Percentiles rank a stretch among this genome's conserved stretches.
phyloP scores from a whole-genome alignment of 1,284 basidiomycete species.

The Irpex sp. region DNA sequence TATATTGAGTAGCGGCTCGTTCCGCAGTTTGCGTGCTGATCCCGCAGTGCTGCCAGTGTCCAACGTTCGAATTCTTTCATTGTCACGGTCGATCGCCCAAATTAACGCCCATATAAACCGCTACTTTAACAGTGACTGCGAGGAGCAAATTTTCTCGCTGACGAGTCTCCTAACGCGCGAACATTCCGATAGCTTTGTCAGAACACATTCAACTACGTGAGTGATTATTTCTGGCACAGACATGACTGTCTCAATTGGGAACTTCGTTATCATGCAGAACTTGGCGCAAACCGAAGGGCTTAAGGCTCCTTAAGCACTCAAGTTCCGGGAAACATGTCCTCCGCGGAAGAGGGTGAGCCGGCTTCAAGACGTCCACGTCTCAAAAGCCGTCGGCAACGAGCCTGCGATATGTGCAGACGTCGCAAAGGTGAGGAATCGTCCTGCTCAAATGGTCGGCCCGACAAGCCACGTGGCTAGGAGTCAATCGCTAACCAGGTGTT shows the following conservation, averaged over 20 bases:
- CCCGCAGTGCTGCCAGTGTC: not conserved
- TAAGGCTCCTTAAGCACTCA: not conserved
- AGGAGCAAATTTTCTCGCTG: too few species aligned
- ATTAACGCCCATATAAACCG: not conserved
- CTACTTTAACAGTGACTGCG: too few species aligned
- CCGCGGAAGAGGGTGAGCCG: conserved; percentile 5
- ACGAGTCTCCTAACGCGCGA: too few species aligned
- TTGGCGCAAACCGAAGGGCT: not conserved
- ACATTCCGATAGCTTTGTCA: too few species aligned
- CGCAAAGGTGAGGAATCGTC: conserved; percentile 9
- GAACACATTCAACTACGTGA: too few species aligned
- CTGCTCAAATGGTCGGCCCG: not conserved
- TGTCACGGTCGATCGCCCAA: not conserved
- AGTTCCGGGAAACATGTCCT: not conserved
- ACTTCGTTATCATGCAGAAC: not conserved
- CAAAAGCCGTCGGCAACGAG: conserved; percentile 8
- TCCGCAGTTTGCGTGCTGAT: not conserved
- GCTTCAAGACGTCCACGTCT: conserved; percentile 1
- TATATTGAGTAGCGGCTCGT: not conserved
- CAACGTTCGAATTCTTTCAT: not conserved
- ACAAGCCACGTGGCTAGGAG: not conserved
- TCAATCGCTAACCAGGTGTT: not conserved
- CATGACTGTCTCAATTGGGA: not conserved
- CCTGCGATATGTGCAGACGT: conserved; percentile 14
- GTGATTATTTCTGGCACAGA: too few species aligned